Evolutionary conservation across 108 stramenopile species (phyloP), one percentile per base, ranked within the genome.

Genomic region (Pelagomonas calceolata): DNA sequence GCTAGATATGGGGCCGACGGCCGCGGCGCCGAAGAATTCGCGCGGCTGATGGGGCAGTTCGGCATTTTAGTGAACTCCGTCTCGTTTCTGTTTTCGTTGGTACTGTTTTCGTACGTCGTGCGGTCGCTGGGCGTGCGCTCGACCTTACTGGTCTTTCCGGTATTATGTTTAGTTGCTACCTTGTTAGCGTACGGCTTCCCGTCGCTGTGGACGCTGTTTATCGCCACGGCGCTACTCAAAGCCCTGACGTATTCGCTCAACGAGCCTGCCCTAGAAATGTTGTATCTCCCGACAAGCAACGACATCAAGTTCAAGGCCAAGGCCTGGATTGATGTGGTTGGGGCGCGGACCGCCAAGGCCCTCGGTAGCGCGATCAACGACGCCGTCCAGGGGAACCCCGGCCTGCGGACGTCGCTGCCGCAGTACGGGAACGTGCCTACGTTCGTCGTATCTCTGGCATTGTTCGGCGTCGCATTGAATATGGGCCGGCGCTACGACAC

Each of bases 321-420:
- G 80, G 73, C 75, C 67, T 82, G 81, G 81, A 82, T 82, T 32
- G 81, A 82, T 32, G 81, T 75, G n/a, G 78, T 82, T 71, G 81
- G 81, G 18, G 77, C 76, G 30, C 75, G 81, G 30, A 69, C 78
- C 70, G 64, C 75, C 36, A 82, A 82, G 75, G 81, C 81, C 7
- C 64, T 63, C 0, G 81, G 81, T 9, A n/a, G 78, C 9, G 74
- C 78, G 14, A 82, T 80, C 1, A 78, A 82, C 45, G 78, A 78
- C 30, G 78, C 80, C 43, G 75, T 78, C 43, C 30, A 73, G 31
- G 70, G 71, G 7, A 31, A 76, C 16, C 36, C 67, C 35, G 36
- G n/a, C 17, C 73, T 82, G 31, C 43, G 78, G n/a, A 21, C 34
- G 51, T 26, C 51, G 51, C 51, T 60, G 21, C 51, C 51, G 21